Percentiles rank a stretch among this genome's conserved stretches.
These are phyloP conservation scores for Juncus inflexus DNA, from an alignment of 176 grass and related monocot species.

Conservation along the genomic window DNA sequence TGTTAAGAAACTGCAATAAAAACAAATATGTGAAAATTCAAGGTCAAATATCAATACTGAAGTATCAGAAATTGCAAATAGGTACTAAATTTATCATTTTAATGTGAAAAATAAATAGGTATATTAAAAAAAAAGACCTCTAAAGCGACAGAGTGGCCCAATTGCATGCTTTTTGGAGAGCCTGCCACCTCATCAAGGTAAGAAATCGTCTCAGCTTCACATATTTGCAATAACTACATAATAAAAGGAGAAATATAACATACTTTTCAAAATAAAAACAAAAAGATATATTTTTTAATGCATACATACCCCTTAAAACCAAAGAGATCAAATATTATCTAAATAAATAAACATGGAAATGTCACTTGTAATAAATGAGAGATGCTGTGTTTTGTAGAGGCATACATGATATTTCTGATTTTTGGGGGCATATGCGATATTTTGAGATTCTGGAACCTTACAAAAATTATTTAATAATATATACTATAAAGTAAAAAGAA, in stretches of 20 bases:
- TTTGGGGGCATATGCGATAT: background rate
- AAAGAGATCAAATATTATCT: too few relatives aligned
- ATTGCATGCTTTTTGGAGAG: conserved; percentile 58
- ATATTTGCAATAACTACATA: conserved; percentile 79
- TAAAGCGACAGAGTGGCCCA: conserved; percentile 77
- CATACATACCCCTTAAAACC: background rate
- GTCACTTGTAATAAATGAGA: background rate
- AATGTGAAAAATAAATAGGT: conserved; percentile 1
- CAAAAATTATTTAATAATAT: too few relatives aligned
- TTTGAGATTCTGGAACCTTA: too few relatives aligned
- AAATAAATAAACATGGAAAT: too few relatives aligned
- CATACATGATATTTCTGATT: background rate
- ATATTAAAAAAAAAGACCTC: conserved; percentile 56
- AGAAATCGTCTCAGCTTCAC: conserved; percentile 92
- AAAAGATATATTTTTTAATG: too few relatives aligned
- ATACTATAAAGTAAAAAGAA: background rate
- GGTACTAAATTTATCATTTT: background rate
- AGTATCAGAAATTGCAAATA: background rate
- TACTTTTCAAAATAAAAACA: background rate
- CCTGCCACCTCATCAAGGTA: conserved; percentile 97
- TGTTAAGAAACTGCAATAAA: conserved; percentile 73
- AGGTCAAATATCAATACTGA: conserved; percentile 20
- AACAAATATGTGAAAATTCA: conserved; percentile 22
- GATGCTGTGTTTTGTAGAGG: background rate
- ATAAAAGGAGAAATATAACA: conserved; percentile 24